These are phyloP conservation scores for Pythium chondricola DNA, from an alignment of 352 stramenopile genomes.

Conservation along the genomic window DNA sequence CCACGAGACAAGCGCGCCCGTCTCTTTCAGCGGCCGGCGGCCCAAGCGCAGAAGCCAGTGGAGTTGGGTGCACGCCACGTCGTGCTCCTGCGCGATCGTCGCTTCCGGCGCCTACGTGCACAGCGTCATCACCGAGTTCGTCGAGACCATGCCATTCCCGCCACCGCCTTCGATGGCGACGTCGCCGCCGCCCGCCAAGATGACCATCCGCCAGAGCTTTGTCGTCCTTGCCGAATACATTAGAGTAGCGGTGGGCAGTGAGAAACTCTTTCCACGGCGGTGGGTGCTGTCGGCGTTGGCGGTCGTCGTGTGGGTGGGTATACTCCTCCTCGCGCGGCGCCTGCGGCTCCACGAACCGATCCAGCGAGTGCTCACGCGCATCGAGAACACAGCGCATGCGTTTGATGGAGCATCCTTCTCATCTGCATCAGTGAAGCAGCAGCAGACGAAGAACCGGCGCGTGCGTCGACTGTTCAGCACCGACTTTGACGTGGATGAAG, in stretches of 20 bases:
- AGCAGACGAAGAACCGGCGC: neutral
- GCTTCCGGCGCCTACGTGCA: slow-evolving; percentile 70
- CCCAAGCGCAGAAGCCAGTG: slow-evolving; percentile 28
- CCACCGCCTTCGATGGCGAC: neutral
- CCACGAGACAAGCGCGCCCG: too few relatives aligned
- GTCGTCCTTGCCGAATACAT: too few relatives aligned
- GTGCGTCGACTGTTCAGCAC: slow-evolving; percentile 14
- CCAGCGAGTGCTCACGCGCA: neutral
- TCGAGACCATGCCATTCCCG: neutral
- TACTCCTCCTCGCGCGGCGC: slow-evolving; percentile 36
- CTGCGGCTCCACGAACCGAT: slow-evolving; percentile 43
- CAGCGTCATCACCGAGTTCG: slow-evolving; percentile 26
- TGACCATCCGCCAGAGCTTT: too few relatives aligned
- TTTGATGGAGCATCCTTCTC: too few relatives aligned
- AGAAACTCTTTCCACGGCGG: slow-evolving; percentile 26
- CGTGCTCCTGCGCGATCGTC: slow-evolving; percentile 61
- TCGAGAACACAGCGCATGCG: too few relatives aligned
- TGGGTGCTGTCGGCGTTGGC: slow-evolving; percentile 37
- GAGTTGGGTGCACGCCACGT: slow-evolving; percentile 69
- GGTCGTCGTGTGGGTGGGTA: slow-evolving; percentile 35
- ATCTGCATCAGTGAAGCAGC: too few relatives aligned
- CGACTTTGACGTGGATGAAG: slow-evolving; percentile 57
- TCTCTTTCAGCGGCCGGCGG: neutral
- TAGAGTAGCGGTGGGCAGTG: neutral
- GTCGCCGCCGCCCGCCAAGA: neutral